These are phyloP conservation scores for Hypoxylon sp. DNA, from an alignment of 2,329 filamentous ascomycete species.

Conservation along the genomic window DNA sequence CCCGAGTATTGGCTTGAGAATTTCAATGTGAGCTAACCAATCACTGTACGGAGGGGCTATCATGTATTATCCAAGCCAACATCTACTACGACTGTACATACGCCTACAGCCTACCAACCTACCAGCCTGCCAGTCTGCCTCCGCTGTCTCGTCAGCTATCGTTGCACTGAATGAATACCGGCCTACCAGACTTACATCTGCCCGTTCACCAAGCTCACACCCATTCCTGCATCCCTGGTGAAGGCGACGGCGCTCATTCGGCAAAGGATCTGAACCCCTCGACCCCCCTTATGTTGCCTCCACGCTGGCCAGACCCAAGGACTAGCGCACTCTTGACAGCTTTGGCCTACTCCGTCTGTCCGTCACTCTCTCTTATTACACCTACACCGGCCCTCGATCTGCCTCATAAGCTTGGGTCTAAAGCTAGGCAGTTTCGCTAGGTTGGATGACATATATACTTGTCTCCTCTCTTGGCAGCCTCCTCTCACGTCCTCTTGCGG, in stretches of 20 bases:
- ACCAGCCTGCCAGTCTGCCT: no score
- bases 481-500: not conserved
- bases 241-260: slow-evolving; percentile 7
- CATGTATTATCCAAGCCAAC: no score
- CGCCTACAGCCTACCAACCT: no score
- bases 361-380: not conserved
- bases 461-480: slow-evolving; percentile 2
- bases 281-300: not conserved
- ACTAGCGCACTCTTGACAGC: slow-evolving; percentile 4
- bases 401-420: no score
- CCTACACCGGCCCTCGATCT: no score
- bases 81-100: no score
- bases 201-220: not conserved
- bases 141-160: no score
- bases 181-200: not conserved
- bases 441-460: not conserved
- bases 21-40: no score
- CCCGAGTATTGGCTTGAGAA: not conserved
- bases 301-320: slow-evolving; percentile 7
- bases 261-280: slow-evolving; percentile 23
- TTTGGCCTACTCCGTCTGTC: not conserved
- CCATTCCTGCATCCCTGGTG: no score
- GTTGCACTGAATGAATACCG: no score
- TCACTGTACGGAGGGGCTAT: no score
- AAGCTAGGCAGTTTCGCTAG: no score